Percentiles rank a stretch among this genome's conserved stretches.
These are phyloP conservation scores for Populus tremula DNA, from an alignment of 345 rosid species.

Conservation along the genomic window DNA sequence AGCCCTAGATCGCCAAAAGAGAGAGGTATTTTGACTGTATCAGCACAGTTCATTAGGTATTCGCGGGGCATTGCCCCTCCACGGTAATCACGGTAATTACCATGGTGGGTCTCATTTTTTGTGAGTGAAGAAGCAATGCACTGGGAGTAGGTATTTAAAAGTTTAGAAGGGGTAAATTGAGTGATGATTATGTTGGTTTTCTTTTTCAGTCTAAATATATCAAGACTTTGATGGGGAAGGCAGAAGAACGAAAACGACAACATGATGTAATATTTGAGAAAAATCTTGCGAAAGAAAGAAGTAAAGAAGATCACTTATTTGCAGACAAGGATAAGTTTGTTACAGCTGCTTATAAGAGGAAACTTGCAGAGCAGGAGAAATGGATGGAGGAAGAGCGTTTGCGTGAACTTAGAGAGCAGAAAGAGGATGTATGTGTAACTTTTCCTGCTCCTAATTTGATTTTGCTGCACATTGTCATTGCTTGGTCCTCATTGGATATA, in stretches of 20 bases:
- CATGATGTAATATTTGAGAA: slow-evolving; percentile 76
- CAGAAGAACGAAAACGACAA: slow-evolving; percentile 62
- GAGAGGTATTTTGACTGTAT: slow-evolving; percentile 45
- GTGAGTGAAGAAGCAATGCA: neutral
- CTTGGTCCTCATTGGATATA: neutral
- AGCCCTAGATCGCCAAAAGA: slow-evolving; percentile 56
- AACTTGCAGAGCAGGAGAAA: slow-evolving; percentile 79
- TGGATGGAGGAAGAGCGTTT: slow-evolving; percentile 73
- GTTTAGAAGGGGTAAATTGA: neutral
- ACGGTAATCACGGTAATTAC: neutral
- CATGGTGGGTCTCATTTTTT: neutral
- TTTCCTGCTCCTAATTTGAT: neutral
- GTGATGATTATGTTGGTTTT: neutral
- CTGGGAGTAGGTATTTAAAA: neutral
- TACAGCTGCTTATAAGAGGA: slow-evolving; percentile 70
- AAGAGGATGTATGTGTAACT: slow-evolving; percentile 68
- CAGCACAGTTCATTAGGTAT: neutral
- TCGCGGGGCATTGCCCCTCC: neutral
- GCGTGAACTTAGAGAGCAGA: slow-evolving; percentile 74
- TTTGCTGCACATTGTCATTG: neutral
- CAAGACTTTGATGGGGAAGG: slow-evolving; percentile 55
- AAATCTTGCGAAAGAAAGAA: slow-evolving; percentile 85
- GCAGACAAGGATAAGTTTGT: slow-evolving; percentile 83
- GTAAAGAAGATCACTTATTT: slow-evolving; percentile 73
- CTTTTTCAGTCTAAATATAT: slow-evolving; percentile 73